A percentile compares a stretch with the other conserved stretches of the same genome.
Evolutionary conservation across 257 asterid genomes (phyloP).

Genomic region (Penstemon eatonii): DNA sequence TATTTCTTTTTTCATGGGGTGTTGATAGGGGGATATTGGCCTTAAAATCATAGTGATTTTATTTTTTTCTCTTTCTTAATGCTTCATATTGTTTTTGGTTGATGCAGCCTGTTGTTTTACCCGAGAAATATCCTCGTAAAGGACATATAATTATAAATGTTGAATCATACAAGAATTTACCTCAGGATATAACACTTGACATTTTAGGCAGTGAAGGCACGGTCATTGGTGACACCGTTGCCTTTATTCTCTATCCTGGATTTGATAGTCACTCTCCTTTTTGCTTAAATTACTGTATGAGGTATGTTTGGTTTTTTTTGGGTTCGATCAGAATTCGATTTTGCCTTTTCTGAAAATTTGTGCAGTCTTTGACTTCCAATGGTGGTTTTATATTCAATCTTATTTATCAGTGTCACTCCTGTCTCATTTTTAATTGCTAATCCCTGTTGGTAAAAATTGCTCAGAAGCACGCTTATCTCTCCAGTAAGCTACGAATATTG

Average conservation of each 20-base stretch:
- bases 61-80: slow-evolving; percentile 9
- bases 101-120: slow-evolving; percentile 81
- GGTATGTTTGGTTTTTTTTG: too few species aligned
- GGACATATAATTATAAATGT: slow-evolving; percentile 71
- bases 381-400: too few species aligned
- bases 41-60: neutral
- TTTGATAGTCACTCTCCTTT: slow-evolving; percentile 41
- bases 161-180: slow-evolving; percentile 48
- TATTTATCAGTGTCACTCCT: too few species aligned
- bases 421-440: too few species aligned
- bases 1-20: slow-evolving; percentile 7
- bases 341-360: too few species aligned
- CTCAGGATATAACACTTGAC: slow-evolving; percentile 61
- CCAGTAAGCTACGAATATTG: slow-evolving; percentile 62
- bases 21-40: neutral
- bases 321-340: too few species aligned
- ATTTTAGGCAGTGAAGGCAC: slow-evolving; percentile 54
- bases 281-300: too few species aligned
- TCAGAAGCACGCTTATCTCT: too few species aligned
- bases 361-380: too few species aligned
- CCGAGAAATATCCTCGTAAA: slow-evolving; percentile 76
- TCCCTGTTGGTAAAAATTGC: too few species aligned
- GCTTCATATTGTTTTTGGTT: slow-evolving; percentile 30
- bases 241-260: slow-evolving; percentile 44
- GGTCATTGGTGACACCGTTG: slow-evolving; percentile 53